Conservation (phyloP, 2,329 filamentous ascomycete genomes). For the Xylaria sp. region DNA sequence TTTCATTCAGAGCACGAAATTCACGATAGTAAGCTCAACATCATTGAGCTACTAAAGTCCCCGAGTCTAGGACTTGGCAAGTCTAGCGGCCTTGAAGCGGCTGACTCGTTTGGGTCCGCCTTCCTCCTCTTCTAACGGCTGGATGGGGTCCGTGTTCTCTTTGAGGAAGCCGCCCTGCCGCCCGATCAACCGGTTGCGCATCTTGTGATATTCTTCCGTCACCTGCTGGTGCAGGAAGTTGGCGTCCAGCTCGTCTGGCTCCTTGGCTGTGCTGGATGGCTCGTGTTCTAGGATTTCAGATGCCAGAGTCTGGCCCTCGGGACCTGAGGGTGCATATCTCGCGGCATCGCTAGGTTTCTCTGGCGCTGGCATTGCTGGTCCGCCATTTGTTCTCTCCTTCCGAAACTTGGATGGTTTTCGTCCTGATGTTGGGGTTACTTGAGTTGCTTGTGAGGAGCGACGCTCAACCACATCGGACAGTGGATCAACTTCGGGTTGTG, state of each 20-base stretch:
- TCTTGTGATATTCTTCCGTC: slow-evolving; percentile 81
- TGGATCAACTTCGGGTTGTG: slow-evolving; percentile 54
- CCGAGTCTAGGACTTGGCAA: slow-evolving; percentile 61
- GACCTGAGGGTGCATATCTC: slow-evolving; percentile 58
- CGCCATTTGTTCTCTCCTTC: slow-evolving; percentile 49
- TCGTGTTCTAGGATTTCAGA: slow-evolving; percentile 67
- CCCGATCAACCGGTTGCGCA: slow-evolving; percentile 85
- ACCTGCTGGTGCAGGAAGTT: slow-evolving; percentile 79
- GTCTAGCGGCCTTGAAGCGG: slow-evolving; percentile 76
- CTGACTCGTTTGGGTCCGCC: slow-evolving; percentile 72
- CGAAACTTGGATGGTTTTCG: slow-evolving; percentile 65
- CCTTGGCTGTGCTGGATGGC: slow-evolving; percentile 47
- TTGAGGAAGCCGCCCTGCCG: slow-evolving; percentile 83
- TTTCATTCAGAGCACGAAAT: slow-evolving; percentile 8
- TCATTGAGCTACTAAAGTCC: slow-evolving; percentile 35
- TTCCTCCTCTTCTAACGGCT: slow-evolving; percentile 74
- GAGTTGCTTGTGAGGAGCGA: slow-evolving; percentile 29
- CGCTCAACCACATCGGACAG: slow-evolving; percentile 65
- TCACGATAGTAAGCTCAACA: slow-evolving; percentile 27
- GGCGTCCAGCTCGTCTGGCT: slow-evolving; percentile 76
- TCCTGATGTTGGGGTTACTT: slow-evolving; percentile 29
- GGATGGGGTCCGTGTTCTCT: slow-evolving; percentile 73
- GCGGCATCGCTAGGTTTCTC: slow-evolving; percentile 57
- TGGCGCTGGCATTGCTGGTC: slow-evolving; percentile 31
- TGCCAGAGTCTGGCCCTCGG: slow-evolving; percentile 67